These are phyloP conservation scores for Kodamaea derodonti DNA, from an alignment of 1,139 yeast species.

Conservation along the genomic window DNA sequence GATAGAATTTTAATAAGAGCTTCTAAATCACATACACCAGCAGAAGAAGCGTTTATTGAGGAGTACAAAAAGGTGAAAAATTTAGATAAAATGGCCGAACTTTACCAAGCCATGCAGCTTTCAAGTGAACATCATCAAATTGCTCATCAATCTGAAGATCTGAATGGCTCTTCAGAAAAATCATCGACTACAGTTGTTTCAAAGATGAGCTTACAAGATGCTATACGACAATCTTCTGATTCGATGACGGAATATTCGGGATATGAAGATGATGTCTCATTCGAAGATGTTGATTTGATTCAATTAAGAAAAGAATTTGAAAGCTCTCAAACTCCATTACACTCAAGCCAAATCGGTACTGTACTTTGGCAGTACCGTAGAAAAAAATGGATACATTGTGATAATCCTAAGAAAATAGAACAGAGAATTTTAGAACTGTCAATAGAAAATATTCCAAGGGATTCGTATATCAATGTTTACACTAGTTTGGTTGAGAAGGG, in stretches of 20 bases:
- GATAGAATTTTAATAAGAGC: conserved; percentile 20
- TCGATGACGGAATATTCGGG: conserved; percentile 12
- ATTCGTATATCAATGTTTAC: conserved; percentile 55
- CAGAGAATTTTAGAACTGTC: conserved; percentile 23
- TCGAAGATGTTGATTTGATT: conserved; percentile 25
- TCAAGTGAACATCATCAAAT: too few species aligned
- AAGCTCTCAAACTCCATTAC: conserved; percentile 5
- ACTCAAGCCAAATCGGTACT: conserved; percentile 34
- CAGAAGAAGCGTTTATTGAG: conserved; percentile 34
- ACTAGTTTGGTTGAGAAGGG: conserved; percentile 56
- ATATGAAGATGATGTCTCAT: conserved; percentile 16
- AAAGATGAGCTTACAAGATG: conserved; percentile 23
- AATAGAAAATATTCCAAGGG: conserved; percentile 37
- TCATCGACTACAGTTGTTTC: conserved; percentile 21
- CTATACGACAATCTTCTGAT: conserved; percentile 20
- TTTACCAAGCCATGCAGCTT: conserved; percentile 15
- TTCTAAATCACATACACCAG: conserved; percentile 21
- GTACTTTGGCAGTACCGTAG: conserved; percentile 60
- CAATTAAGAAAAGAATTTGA: conserved; percentile 27
- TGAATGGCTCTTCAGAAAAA: conserved; percentile 12
- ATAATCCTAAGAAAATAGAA: conserved; percentile 14
- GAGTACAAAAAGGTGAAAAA: conserved; percentile 31
- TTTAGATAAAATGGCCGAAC: conserved; percentile 34
- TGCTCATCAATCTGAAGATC: too few species aligned
- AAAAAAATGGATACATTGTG: conserved; percentile 46